Base-by-base conservation (phyloP, 1,284 basidiomycete species). In the Vanrija sp. region DNA sequence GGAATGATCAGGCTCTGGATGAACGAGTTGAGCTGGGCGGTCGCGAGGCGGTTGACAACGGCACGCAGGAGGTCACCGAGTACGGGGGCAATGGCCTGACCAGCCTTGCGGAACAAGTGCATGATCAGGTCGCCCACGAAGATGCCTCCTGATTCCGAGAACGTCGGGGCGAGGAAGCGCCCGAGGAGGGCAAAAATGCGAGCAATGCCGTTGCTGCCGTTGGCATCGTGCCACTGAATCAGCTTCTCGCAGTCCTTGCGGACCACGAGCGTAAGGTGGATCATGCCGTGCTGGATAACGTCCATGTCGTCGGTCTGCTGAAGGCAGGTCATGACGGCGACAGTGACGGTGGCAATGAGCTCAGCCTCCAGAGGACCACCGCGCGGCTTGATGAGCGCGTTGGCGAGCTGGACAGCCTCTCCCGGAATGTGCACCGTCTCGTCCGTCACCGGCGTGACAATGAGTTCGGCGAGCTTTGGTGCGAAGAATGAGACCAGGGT, bases 121-220 rank as follows among this genome's bases (percentile, higher is more conserved):
- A 97, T 88, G 66, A 98, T 89, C 41, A 98, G 80, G 68, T 97
- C 93, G 38, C 95, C 95, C 41, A 98, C 86, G 47, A 88, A 87
- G 10, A 98, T 81, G 12, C 93, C 93, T 38, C 89, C 92, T 2
- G 90, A 87, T 73, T 91, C 85, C 58, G 81, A 85, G 54, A 76
- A 76, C 16, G 67, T 67, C 0, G 80, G 80, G 51, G 85, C 82
- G 14, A 97, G 79, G 46, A 88, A 81, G 59, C 83, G 84, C 14
- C 86, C 89, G 18, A 96, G 83, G 18, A 94, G 77, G 18, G 79
- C 79, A 42, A 95, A 79, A 20, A 88, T 81, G 56, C 84, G 80
- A 18, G 86, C 84, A 10, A 95, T 81, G 10, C 93, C 92, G 41
- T 81, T 82, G 60, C 84, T 82, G 19, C 87, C 85, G 47, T 79